Evolutionary conservation across 1,284 basidiomycete genomes (phyloP).

Genomic region (Ustilago xerochloae): DNA sequence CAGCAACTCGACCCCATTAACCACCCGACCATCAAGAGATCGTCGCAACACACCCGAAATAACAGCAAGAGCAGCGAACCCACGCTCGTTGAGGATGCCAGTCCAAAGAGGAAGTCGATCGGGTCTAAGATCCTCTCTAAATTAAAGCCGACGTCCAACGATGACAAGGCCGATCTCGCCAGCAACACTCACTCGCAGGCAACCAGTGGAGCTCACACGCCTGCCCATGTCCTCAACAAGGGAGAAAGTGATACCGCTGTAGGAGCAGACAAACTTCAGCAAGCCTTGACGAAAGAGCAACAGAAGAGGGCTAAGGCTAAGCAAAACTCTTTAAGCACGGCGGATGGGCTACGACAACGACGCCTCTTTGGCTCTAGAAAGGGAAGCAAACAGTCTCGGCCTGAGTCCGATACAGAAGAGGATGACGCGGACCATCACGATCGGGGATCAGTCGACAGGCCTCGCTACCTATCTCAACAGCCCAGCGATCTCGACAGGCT

Average conservation of each 20-base stretch:
- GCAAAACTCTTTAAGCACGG: slow-evolving; percentile 13
- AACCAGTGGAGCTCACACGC: slow-evolving; percentile 23
- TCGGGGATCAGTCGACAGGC: neutral
- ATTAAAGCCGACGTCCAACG: slow-evolving; percentile 13
- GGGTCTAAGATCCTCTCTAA: slow-evolving; percentile 43
- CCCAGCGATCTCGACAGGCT: slow-evolving; percentile 2
- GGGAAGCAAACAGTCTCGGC: neutral
- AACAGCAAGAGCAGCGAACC: neutral
- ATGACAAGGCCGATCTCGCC: slow-evolving; percentile 4
- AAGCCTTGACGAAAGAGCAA: slow-evolving; percentile 26
- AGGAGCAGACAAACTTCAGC: slow-evolving; percentile 10
- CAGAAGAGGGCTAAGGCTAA: slow-evolving; percentile 7
- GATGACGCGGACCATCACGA: neutral
- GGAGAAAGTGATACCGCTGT: neutral
- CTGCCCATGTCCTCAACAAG: neutral
- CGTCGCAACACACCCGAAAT: neutral
- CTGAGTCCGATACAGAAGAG: slow-evolving; percentile 16
- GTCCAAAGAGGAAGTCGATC: slow-evolving; percentile 25
- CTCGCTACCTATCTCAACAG: slow-evolving; percentile 11
- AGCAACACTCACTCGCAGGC: slow-evolving; percentile 1
- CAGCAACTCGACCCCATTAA: slow-evolving; percentile 10
- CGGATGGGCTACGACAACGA: slow-evolving; percentile 18
- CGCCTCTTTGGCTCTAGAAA: slow-evolving; percentile 9
- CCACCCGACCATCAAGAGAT: slow-evolving; percentile 5
- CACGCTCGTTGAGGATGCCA: neutral